These are phyloP conservation scores for Candida odintsovae DNA, from an alignment of 805 yeast genomes.

Conservation along the genomic window DNA sequence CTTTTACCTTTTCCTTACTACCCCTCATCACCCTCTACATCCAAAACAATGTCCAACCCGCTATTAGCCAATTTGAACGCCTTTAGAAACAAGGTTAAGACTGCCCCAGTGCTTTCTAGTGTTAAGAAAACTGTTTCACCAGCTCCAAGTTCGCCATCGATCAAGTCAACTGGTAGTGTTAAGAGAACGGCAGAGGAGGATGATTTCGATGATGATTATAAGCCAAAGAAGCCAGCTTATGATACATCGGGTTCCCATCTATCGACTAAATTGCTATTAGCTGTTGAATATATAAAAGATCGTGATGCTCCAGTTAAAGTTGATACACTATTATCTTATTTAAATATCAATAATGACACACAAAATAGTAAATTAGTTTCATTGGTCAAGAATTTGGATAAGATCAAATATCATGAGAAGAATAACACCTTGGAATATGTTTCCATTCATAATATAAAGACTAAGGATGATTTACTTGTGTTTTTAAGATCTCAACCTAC, in stretches of 20 bases:
- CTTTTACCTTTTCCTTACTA: neutral
- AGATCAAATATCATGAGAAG: conserved; percentile 62
- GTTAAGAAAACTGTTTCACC: conserved; percentile 13
- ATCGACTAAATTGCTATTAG: conserved; percentile 83
- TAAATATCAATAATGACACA: conserved; percentile 41
- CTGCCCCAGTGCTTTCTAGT: conserved; percentile 42
- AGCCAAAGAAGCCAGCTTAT: conserved; percentile 26
- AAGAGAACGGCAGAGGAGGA: neutral
- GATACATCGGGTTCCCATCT: conserved; percentile 44
- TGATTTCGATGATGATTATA: conserved; percentile 19
- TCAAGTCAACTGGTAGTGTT: neutral
- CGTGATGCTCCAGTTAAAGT: conserved; percentile 64
- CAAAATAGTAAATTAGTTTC: conserved; percentile 65
- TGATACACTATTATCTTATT: conserved; percentile 57
- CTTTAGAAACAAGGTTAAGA: conserved; percentile 54
- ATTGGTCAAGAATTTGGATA: conserved; percentile 66
- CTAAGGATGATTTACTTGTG: conserved; percentile 68
- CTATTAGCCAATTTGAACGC: conserved; percentile 57
- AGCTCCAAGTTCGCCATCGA: conserved; percentile 13
- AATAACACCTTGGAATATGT: conserved; percentile 74
- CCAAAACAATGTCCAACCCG: conserved; percentile 30
- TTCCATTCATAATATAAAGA: conserved; percentile 81
- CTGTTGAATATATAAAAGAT: conserved; percentile 81
- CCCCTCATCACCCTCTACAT: neutral
- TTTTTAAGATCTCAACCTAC: conserved; percentile 77